Evolutionary conservation across 495 filamentous ascomycete genomes (phyloP), one percentile per base, ranked within the genome.

Genomic region (Aspergillus sclerotioniger): DNA sequence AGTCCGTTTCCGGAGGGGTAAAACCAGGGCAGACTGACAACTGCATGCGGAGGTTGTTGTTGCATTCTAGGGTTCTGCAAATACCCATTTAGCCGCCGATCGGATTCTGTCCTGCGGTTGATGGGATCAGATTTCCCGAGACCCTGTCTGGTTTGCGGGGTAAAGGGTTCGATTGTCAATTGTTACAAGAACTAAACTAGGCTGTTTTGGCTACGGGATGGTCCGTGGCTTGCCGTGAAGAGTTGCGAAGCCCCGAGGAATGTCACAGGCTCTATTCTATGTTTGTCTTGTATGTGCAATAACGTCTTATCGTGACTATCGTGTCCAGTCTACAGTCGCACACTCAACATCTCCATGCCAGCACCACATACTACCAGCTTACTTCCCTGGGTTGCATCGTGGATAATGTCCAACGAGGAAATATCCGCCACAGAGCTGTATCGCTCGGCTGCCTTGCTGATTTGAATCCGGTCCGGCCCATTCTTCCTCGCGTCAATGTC

Each of bases 401-500:
- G 59, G 17, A 78, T 52, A 19, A 81, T 53, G 15, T 73, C 74
- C 61, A 84, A 60, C 20, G 73, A 69, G 1, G 82, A 77, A 9
- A 82, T 77, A 65, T 92, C 89, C 20, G 89, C 88, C 21, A 91
- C 82, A 19, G 82, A 69, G 57, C 84, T 88, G 54, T 82, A 87
- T 41, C 69, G 67, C 57, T 87, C 80, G 6, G 68, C 32, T 32
- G 69, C n/a, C 8, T 73, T 72, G 8, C 80, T 29, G 44, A 84
- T 57, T 46, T 64, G 64, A 6, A 89, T 72, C 6, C 58, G 67
- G 3, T 79, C 66, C 28, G 71, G 67, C 10, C 61, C 72, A 6
- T 53, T 28, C 32, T 58, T 47, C 10, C 32, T 56, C 6, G 74
- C 58, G 51, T 82, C 72, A 29, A 82, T 61, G 0, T 53, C 54